phyloP scores from a whole-genome alignment of 2,329 filamentous ascomycete species.

The Venturia carpophila region DNA sequence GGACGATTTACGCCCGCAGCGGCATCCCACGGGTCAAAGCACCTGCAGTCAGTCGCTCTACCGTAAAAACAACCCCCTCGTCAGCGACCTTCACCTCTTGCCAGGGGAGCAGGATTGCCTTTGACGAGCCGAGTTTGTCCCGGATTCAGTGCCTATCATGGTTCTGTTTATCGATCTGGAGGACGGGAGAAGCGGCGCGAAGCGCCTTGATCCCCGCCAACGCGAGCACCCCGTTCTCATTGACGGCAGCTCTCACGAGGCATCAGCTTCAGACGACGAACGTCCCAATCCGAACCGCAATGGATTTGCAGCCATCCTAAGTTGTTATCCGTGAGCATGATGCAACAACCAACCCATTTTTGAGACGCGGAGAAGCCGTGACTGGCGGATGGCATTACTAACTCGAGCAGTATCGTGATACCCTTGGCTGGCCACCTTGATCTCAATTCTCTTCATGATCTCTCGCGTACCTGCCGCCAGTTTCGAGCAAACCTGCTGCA shows the following conservation, averaged over 20 bases:
- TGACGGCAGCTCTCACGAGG: background rate
- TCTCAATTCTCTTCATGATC: slow-evolving; percentile 75
- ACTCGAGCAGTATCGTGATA: slow-evolving; percentile 57
- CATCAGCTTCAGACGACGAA: slow-evolving; percentile 21
- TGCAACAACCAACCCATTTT: background rate
- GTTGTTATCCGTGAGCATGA: slow-evolving; percentile 59
- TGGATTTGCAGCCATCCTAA: slow-evolving; percentile 54
- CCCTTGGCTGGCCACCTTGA: slow-evolving; percentile 72
- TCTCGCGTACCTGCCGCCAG: slow-evolving; percentile 74
- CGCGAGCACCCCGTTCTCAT: background rate
- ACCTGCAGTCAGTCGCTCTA: no score
- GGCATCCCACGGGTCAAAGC: no score
- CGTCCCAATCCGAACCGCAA: slow-evolving; percentile 48
- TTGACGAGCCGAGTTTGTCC: background rate
- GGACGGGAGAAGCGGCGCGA: slow-evolving; percentile 22
- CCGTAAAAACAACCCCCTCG: background rate
- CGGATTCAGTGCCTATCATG: slow-evolving; percentile 25
- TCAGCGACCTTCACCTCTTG: background rate
- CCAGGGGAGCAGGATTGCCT: background rate
- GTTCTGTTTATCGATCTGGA: slow-evolving; percentile 39
- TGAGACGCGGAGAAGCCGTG: slow-evolving; percentile 1
- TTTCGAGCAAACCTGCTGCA: slow-evolving; percentile 71
- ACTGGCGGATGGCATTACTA: slow-evolving; percentile 8
- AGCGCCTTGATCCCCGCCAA: slow-evolving; percentile 12
- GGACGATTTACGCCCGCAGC: background rate